Percentiles rank a stretch among this genome's conserved stretches.
These are phyloP conservation scores for Xerocomellus amylosporus DNA, from an alignment of 768 basidiomycete genomes.

Conservation along the genomic window DNA sequence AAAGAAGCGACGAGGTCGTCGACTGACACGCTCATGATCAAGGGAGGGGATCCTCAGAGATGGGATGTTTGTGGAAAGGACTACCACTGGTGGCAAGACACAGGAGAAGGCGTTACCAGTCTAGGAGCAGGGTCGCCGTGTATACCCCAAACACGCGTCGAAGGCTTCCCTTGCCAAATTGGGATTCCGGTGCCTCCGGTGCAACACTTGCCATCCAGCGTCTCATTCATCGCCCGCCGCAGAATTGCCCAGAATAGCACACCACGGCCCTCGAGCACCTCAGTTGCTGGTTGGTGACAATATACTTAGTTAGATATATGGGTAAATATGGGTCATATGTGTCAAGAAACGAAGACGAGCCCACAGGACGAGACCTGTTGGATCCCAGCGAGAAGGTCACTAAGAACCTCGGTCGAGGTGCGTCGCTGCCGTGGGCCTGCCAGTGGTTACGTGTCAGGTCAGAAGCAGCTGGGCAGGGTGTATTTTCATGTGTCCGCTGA, in stretches of 20 bases:
- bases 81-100: neutral
- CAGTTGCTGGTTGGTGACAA: constrained; percentile 5
- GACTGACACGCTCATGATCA: constrained; percentile 44
- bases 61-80: neutral
- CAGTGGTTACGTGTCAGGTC: constrained; percentile 1
- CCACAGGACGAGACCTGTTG: neutral
- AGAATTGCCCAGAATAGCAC: neutral
- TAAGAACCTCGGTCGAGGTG: neutral
- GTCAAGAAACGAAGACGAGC: neutral
- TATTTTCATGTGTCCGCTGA: neutral
- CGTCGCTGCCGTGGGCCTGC: neutral
- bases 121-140: constrained; percentile 3
- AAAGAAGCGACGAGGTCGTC: constrained; percentile 52
- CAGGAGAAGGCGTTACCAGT: constrained; percentile 5
- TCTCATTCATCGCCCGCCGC: neutral
- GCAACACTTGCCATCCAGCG: neutral
- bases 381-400: neutral
- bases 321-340: no score
- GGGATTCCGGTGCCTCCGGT: constrained; percentile 11
- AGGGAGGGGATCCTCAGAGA: neutral
- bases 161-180: constrained; percentile 1
- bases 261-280: neutral
- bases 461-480: neutral
- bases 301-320: neutral
- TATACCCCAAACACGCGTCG: constrained; percentile 26